These are phyloP conservation scores for Terana coerulea DNA, from an alignment of 768 basidiomycete genomes.

Conservation along the genomic window DNA sequence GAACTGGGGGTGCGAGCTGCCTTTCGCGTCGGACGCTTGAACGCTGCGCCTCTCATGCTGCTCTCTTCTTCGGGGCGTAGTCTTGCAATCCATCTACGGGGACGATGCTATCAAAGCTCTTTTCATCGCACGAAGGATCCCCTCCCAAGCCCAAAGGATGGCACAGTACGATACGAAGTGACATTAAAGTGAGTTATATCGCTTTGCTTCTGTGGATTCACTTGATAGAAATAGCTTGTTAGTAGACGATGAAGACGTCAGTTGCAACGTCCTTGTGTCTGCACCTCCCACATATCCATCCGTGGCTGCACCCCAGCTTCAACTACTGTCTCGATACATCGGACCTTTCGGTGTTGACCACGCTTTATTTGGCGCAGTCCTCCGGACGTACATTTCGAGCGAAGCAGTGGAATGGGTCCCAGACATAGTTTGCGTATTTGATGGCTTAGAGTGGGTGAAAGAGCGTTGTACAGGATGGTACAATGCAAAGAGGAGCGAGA, in stretches of 20 bases:
- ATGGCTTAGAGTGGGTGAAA: conserved; percentile 74
- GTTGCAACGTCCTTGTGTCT: conserved; percentile 38
- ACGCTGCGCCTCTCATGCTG: conserved; percentile 11
- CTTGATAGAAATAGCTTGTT: conserved; percentile 36
- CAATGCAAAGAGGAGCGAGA: conserved; percentile 54
- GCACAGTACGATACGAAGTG: conserved; percentile 58
- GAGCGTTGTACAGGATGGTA: conserved; percentile 72
- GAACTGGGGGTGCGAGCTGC: conserved; percentile 41
- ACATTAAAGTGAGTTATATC: conserved; percentile 51
- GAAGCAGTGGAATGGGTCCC: conserved; percentile 74
- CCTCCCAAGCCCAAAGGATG: conserved; percentile 16
- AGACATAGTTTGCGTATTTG: conserved; percentile 80
- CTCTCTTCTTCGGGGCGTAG: conserved; percentile 31
- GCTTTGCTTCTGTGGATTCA: not conserved
- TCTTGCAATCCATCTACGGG: conserved; percentile 82
- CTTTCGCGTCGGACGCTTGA: conserved; percentile 16
- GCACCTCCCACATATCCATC: conserved; percentile 57
- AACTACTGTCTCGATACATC: conserved; percentile 80
- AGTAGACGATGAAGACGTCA: conserved; percentile 38
- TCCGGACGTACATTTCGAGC: conserved; percentile 77
- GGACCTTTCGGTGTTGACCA: conserved; percentile 76
- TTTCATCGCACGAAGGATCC: conserved; percentile 33
- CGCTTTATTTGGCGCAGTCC: conserved; percentile 67
- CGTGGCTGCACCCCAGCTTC: conserved; percentile 71
- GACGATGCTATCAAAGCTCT: conserved; percentile 59